Evolutionary conservation across 768 basidiomycete genomes (phyloP).

Genomic region (Leccinellum rugosiceps): DNA sequence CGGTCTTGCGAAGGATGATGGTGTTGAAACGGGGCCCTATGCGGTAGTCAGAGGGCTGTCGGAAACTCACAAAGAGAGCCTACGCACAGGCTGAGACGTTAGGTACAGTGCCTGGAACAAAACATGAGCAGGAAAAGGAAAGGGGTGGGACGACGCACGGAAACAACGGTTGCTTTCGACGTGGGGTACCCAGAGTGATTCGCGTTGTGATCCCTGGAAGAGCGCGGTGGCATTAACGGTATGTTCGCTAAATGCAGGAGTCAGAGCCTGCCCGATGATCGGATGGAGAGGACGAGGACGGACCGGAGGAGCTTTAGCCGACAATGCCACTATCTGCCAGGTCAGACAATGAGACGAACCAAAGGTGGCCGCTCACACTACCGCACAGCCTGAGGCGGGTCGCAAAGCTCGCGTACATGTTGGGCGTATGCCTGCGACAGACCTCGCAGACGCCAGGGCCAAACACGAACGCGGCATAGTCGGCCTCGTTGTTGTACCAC

Average conservation of each 20-base stretch:
- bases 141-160: conserved; percentile 10
- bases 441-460: conserved; percentile 57
- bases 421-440: conserved; percentile 38
- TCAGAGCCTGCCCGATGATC: background rate
- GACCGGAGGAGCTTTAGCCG: conserved; percentile 15
- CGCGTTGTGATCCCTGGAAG: background rate
- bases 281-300: background rate
- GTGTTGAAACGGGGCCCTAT: conserved; percentile 18
- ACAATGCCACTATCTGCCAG: conserved; percentile 18
- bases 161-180: conserved; percentile 22
- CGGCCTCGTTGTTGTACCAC: conserved; percentile 45
- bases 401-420: conserved; percentile 47
- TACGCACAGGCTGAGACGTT: conserved; percentile 10
- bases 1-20: conserved; percentile 18
- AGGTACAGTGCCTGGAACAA: conserved; percentile 2
- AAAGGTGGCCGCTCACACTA: conserved; percentile 25
- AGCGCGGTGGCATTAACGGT: conserved; percentile 3
- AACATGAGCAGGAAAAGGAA: background rate
- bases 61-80: background rate
- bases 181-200: conserved; percentile 18
- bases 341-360: background rate
- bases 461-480: conserved; percentile 65
- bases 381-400: conserved; percentile 46
- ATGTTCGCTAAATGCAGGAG: conserved; percentile 6
- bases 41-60: background rate